Evolutionary conservation across 2,329 filamentous ascomycete species (phyloP).

Genomic region (Talaromyces piceae): DNA sequence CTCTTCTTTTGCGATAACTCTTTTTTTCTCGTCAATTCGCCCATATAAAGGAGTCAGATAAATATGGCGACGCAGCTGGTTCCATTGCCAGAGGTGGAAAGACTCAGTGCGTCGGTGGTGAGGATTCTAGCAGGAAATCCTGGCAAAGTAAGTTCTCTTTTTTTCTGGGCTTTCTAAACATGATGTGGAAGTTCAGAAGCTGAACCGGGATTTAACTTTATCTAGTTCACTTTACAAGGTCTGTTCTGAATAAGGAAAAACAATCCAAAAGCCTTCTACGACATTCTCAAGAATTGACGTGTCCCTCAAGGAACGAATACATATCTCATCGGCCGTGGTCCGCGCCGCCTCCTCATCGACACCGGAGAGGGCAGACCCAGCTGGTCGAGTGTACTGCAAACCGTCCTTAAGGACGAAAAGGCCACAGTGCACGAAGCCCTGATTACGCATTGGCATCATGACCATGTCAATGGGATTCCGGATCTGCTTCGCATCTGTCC

Average conservation of each 20-base stretch:
- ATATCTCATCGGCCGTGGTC: constrained; percentile 76
- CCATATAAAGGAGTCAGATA: not conserved
- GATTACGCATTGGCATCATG: constrained; percentile 86
- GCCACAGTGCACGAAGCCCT: constrained; percentile 63
- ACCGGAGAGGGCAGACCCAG: constrained; percentile 73
- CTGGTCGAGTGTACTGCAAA: constrained; percentile 63
- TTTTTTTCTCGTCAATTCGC: not conserved
- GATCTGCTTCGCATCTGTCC: constrained; percentile 62
- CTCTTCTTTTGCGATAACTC: not conserved
- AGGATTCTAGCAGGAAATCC: constrained; percentile 88
- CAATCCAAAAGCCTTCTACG: not conserved
- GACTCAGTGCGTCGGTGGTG: constrained; percentile 69
- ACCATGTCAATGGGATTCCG: constrained; percentile 70
- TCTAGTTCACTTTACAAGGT: constrained; percentile 54
- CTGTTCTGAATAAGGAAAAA: not conserved
- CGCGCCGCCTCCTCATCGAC: constrained; percentile 71
- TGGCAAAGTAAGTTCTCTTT: constrained; percentile 54
- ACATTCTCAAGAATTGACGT: not conserved
- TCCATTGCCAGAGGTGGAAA: constrained; percentile 64
- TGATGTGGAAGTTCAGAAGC: no score
- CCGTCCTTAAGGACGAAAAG: constrained; percentile 59
- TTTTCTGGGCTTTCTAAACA: not conserved
- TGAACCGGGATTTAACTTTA: not conserved
- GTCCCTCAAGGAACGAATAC: constrained; percentile 68
- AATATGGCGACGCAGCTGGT: constrained; percentile 56